Evolutionary conservation across 2,329 filamentous ascomycete genomes (phyloP), one percentile per base, ranked within the genome.

Genomic region (Diatrype stigma): DNA sequence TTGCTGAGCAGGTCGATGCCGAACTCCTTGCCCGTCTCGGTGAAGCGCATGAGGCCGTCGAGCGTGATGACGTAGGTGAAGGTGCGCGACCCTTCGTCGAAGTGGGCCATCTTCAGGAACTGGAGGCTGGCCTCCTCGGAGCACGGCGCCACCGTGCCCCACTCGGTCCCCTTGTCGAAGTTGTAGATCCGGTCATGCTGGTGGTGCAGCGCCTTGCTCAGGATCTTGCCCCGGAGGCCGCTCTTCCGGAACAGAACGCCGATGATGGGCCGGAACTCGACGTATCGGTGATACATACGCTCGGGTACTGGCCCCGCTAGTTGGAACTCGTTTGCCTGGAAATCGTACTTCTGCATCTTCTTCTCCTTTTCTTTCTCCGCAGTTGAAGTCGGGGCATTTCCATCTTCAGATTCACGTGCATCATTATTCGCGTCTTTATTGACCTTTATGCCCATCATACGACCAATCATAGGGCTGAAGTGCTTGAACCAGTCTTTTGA

Each of bases 21-120:
- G 53, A 96, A 96, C 63, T 96, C 92, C 61, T 94, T 94, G 28
- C 93, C 93, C 0, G 93, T 97, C 69, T 96, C 93, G 1, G 93
- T 96, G 70, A 96, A 96, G 44, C 91, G 86, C 64, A 95, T 81
- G 48, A 93, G 78, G 5, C 87, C 88, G 63, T 97, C 93, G 6
- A 96, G 78, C 0, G 90, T 96, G 21, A 97, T 75, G 23, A 96
- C 86, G 60, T 96, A 97, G 21, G 93, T 97, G 64, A 94, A 96
- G 51, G 95, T 83, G 12, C 91, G 84, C 1, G 88, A 87, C 17
- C 90, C 92, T 61, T 94, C 82, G 62, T 93, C 91, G 64, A 87
- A 93, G 62, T 96, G 90, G 0, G 85, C 87, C 62, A 96, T 84
- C 52, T 91, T 88, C 10, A 97, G 78, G 63, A 97, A 95, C 57